Conservation (phyloP, 1,284 basidiomycete species). For the Takashimella koratensis region DNA sequence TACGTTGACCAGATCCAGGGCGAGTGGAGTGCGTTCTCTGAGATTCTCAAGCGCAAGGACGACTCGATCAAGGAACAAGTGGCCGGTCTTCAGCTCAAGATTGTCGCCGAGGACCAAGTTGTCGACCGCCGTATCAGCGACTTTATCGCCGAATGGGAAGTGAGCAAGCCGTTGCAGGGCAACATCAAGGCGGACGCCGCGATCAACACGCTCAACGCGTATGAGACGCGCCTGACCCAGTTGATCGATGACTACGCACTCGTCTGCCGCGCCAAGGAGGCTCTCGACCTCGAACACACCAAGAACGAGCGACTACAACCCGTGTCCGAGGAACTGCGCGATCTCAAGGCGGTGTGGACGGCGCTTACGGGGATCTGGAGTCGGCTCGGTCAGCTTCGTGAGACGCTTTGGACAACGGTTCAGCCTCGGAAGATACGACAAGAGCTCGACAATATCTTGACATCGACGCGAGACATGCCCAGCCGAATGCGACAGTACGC, state of each 20-base stretch:
- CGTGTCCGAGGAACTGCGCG: constrained; percentile 89
- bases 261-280: constrained; percentile 92
- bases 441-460: constrained; percentile 81
- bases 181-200: constrained; percentile 92
- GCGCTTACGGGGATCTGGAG: constrained; percentile 96
- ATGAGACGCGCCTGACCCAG: constrained; percentile 82
- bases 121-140: constrained; percentile 90
- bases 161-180: constrained; percentile 77
- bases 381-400: constrained; percentile 83
- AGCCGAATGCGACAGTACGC: constrained; percentile 98
- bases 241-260: constrained; percentile 92
- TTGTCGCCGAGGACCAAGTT: constrained; percentile 98
- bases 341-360: constrained; percentile 98
- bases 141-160: constrained; percentile 87
- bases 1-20: constrained; percentile 96
- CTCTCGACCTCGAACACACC: constrained; percentile 85
- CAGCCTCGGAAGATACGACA: constrained; percentile 90
- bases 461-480: constrained; percentile 96
- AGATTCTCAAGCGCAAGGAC: constrained; percentile 96
- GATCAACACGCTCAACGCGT: constrained; percentile 90
- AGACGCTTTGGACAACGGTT: constrained; percentile 85
- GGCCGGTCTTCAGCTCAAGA: constrained; percentile 93
- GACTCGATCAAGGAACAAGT: constrained; percentile 94
- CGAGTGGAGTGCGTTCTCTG: constrained; percentile 97
- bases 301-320: constrained; percentile 88